Evolutionary conservation across 352 stramenopile genomes (phyloP), one percentile per base, ranked within the genome.

Genomic region (Thalassiosira sp.): DNA sequence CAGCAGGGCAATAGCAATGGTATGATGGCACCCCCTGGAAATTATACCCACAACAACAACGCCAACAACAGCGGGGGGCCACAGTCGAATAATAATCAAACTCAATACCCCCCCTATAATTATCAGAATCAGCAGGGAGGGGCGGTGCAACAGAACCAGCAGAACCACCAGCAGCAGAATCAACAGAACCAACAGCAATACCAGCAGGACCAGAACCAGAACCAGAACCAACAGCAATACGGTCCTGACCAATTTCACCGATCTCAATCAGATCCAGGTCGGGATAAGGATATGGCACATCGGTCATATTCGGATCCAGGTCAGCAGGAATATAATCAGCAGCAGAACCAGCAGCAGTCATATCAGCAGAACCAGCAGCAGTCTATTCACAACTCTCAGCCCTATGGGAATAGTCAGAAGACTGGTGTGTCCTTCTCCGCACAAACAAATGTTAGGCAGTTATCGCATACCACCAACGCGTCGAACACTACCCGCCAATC

Each of bases 191-290:
- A 62, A 33, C 53, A 18, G 24, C 22, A 3, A 10, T 28, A n/a
- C n/a, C n/a, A 54, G 16, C 46, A 35, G 48, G 31, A 5, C 5
- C n/a, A n/a, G n/a, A n/a, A n/a, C n/a, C n/a, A n/a, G n/a, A n/a
- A n/a, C n/a, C n/a, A n/a, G n/a, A n/a, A n/a, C n/a, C 24, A 58
- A 25, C 49, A 58, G 24, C 49, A 58, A 58, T 58, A n/a, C n/a
- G n/a, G n/a, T n/a, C n/a, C n/a, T n/a, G n/a, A n/a, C n/a, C n/a
- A n/a, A n/a, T n/a, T n/a, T n/a, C n/a, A n/a, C n/a, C n/a, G n/a
- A n/a, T n/a, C n/a, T n/a, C n/a, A n/a, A n/a, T n/a, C n/a, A n/a
- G n/a, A n/a, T n/a, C n/a, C n/a, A n/a, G n/a, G n/a, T n/a, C n/a
- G n/a, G n/a, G n/a, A n/a, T n/a, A n/a, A n/a, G n/a, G n/a, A n/a